Percentiles rank a stretch among this genome's conserved stretches.
Evolutionary conservation across 73 alveolate species (phyloP).

Genomic region (Blepharisma japonicum): DNA sequence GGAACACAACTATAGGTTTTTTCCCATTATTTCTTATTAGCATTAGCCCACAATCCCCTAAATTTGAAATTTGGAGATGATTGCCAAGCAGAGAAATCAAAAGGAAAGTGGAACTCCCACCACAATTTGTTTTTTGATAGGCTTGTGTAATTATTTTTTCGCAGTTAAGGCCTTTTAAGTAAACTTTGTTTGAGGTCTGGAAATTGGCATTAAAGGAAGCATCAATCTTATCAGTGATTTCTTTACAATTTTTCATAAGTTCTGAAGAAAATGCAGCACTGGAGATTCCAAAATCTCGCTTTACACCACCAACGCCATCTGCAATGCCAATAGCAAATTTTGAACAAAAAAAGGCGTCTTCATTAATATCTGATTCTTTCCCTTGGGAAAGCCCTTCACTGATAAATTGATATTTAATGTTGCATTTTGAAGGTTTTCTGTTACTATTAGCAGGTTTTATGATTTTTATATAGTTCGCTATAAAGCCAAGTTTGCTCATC

Average conservation of each 20-base stretch:
- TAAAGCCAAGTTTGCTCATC: neutral
- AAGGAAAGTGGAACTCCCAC: constrained; percentile 15
- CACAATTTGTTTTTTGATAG: neutral
- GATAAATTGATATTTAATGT: neutral
- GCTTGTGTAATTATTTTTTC: constrained; percentile 24
- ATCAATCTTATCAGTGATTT: neutral
- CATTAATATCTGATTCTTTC: neutral
- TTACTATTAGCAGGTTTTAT: no score
- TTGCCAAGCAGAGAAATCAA: neutral
- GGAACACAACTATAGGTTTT: neutral
- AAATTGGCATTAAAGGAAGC: no score
- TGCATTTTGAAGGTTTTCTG: no score
- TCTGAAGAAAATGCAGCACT: constrained; percentile 5
- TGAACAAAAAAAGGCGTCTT: constrained; percentile 13
- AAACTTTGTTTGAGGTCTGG: neutral
- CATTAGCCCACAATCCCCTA: constrained; percentile 24
- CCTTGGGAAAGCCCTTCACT: constrained; percentile 11
- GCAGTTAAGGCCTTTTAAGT: neutral
- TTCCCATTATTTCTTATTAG: neutral
- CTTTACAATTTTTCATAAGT: neutral
- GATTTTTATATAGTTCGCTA: neutral
- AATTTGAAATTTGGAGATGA: neutral
- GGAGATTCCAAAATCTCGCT: constrained; percentile 5
- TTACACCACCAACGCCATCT: constrained; percentile 7
- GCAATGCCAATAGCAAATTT: constrained; percentile 18